Evolutionary conservation across 805 yeast genomes (phyloP), one percentile per base, ranked within the genome.

Genomic region (Lipomyces yamadae): DNA sequence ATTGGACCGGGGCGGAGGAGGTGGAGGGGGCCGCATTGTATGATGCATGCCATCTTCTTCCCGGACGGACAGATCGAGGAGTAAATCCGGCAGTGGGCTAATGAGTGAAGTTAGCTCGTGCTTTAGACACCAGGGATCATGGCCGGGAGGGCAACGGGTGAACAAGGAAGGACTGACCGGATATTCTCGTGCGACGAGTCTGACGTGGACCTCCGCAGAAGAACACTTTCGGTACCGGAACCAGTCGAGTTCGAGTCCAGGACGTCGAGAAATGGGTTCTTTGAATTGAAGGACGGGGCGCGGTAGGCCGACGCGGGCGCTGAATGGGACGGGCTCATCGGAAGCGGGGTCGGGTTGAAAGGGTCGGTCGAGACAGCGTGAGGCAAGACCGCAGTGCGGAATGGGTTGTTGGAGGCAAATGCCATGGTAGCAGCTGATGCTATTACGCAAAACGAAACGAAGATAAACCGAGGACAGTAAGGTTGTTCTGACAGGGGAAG

Each of bases 371-470:
- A 39, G 30, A 59, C 56, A n/a, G 62, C 57, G 58, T 45, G 64
- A 50, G 62, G 65, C 7, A 15, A n/a, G 15, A 37, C 63, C 35
- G 66, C 63, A 7, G 62, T n/a, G 18, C 71, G 71, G 60, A 68
- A 68, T 55, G 71, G 71, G 42, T 68, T 68, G 39, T 68, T 68
- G 39, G 70, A 66, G 37, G 71, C 69, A 55, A 66, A 68, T 33
- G 66, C 65, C 71, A 62, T 24, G 48, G 15, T 11, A 54, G 6
- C 24, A 58, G 50, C 8, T 57, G 42, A 29, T n/a, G 24, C 10
- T 15, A 5, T 42, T n/a, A 24, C 15, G 48, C 48, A 5, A 10
- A 42, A 3, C 18, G 24, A 42, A 24, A 24, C 24, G 24, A 24
- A 24, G 24, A 24, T 24, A 24, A 24, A 24, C 24, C 24, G 24